These are phyloP conservation scores for Thuidium tamariscinum DNA, from an alignment of 225 moss, liverwort and hornwort species.

Conservation along the genomic window DNA sequence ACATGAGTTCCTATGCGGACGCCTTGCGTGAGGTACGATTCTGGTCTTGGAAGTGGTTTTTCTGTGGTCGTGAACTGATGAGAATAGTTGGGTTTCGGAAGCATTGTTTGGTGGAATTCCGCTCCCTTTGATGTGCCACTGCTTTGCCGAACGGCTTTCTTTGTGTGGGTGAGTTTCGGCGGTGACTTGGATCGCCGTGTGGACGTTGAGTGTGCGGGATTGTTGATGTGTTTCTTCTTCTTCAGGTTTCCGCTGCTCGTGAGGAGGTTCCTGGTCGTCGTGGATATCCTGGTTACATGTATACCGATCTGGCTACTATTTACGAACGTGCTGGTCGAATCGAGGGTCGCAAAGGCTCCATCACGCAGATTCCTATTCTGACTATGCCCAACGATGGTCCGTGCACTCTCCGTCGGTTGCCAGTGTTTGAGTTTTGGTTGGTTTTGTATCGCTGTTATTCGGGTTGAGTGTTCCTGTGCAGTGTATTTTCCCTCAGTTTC, in stretches of 20 bases:
- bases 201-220: neutral
- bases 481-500: neutral
- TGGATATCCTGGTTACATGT: slow-evolving; percentile 98
- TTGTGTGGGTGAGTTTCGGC: too few relatives aligned
- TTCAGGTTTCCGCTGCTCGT: slow-evolving; percentile 72
- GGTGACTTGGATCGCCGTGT: neutral
- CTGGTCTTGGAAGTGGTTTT: neutral
- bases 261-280: slow-evolving; percentile 96
- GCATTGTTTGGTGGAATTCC: neutral
- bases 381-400: slow-evolving; percentile 84
- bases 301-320: slow-evolving; percentile 90
- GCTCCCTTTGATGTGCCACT: neutral
- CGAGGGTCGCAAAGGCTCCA: slow-evolving; percentile 87
- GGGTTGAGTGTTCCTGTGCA: neutral
- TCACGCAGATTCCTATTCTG: slow-evolving; percentile 90
- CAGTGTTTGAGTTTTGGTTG: too few relatives aligned
- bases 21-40: slow-evolving; percentile 69
- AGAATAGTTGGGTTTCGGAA: neutral
- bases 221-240: neutral
- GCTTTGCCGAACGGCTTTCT: neutral
- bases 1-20: slow-evolving; percentile 94
- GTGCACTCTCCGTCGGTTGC: neutral
- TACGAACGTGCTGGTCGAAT: slow-evolving; percentile 94
- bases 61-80: neutral
- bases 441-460: accelerated